Percentiles rank a stretch among this genome's conserved stretches.
Evolutionary conservation across 768 basidiomycete species (phyloP).

Genomic region (Cytidiella melzeri): DNA sequence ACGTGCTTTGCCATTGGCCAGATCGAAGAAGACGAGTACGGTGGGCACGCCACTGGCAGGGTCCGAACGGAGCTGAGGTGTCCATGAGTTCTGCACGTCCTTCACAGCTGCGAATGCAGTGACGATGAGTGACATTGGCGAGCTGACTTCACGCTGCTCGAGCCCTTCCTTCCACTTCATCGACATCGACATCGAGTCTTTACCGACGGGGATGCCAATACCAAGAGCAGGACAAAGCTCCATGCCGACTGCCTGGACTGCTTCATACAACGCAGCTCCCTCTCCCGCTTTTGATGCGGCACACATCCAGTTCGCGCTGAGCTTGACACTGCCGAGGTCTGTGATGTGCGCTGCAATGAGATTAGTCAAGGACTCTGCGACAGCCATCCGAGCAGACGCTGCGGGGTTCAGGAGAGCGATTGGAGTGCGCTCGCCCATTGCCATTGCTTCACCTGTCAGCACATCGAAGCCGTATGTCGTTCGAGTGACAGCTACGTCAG

Average conservation of each 20-base stretch:
- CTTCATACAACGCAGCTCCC: conserved; percentile 84
- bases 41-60: conserved; percentile 58
- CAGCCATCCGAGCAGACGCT: conserved; percentile 93
- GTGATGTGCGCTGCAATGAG: conserved; percentile 75
- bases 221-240: conserved; percentile 92
- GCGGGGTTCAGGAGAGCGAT: conserved; percentile 81
- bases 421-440: conserved; percentile 96
- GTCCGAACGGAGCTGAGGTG: conserved; percentile 75
- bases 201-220: conserved; percentile 94
- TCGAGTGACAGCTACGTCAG: conserved; percentile 96
- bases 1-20: conserved; percentile 74
- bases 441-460: conserved; percentile 89
- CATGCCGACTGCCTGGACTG: conserved; percentile 85
- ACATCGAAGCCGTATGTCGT: conserved; percentile 90
- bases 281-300: conserved; percentile 87
- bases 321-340: conserved; percentile 69
- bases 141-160: conserved; percentile 74
- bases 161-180: conserved; percentile 79
- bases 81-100: conserved; percentile 83
- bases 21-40: conserved; percentile 81
- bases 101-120: conserved; percentile 90
- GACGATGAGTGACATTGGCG: conserved; percentile 89
- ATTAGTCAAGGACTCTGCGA: conserved; percentile 91
- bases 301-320: conserved; percentile 99
- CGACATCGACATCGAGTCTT: conserved; percentile 99